Percentiles rank a stretch among this genome's conserved stretches.
Conservation (phyloP, 2,329 filamentous ascomycete species). For the Neoarthrinium moseri region DNA sequence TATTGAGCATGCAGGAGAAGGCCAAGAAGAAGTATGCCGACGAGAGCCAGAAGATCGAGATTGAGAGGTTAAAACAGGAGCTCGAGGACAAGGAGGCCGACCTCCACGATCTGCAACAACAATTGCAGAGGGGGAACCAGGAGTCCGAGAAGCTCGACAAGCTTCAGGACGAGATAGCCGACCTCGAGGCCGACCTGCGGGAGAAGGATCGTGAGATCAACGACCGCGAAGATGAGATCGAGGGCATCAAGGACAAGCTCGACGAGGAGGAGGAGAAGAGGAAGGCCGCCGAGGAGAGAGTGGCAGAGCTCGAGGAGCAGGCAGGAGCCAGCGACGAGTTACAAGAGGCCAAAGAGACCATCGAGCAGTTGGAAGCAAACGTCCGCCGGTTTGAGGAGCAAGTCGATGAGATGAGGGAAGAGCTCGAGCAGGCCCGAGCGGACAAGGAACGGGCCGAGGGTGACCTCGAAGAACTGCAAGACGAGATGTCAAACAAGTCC, state of each 20-base stretch:
- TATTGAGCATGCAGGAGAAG: conserved; percentile 79
- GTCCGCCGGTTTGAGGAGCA: conserved; percentile 54
- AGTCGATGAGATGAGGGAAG: conserved; percentile 52
- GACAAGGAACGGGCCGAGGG: conserved; percentile 58
- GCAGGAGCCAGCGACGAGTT: conserved; percentile 50
- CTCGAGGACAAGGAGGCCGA: conserved; percentile 60
- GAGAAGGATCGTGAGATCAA: conserved; percentile 74
- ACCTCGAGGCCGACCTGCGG: conserved; percentile 72
- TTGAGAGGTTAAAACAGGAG: conserved; percentile 55
- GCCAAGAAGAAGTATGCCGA: conserved; percentile 74
- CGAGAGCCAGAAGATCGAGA: conserved; percentile 62
- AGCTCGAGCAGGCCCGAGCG: conserved; percentile 49
- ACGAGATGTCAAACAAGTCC: conserved; percentile 78
- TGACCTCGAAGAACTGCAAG: conserved; percentile 66
- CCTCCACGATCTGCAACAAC: conserved; percentile 58
- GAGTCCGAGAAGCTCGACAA: conserved; percentile 62
- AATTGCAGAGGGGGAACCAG: conserved; percentile 56
- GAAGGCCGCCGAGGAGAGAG: conserved; percentile 52
- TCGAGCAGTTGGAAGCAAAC: conserved; percentile 56
- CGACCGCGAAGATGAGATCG: conserved; percentile 55
- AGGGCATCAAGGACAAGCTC: conserved; percentile 46
- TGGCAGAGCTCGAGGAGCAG: conserved; percentile 57
- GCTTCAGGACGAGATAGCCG: conserved; percentile 70
- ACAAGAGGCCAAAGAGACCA: conserved; percentile 56
- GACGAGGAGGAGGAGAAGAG: conserved; percentile 56